These are phyloP conservation scores for Chondrostereum purpureum DNA, from an alignment of 1,284 basidiomycete genomes.

Conservation along the genomic window DNA sequence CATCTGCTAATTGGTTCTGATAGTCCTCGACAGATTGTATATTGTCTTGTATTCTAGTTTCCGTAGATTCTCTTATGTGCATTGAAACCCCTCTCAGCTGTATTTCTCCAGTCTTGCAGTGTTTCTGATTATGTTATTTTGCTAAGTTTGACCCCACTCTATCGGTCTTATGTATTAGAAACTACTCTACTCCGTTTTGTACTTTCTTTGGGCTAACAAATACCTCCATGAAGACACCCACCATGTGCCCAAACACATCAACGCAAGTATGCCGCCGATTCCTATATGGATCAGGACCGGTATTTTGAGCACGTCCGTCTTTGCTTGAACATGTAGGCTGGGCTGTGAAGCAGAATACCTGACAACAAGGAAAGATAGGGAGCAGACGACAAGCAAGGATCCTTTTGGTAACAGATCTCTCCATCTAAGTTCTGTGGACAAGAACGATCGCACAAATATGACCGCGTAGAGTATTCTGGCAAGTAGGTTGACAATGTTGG, in stretches of 20 bases:
- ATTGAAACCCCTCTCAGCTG: not conserved
- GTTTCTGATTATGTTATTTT: too few species aligned
- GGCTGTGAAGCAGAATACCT: constrained; percentile 16
- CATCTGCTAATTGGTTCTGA: too few species aligned
- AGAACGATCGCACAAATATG: constrained; percentile 31
- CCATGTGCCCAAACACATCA: constrained; percentile 38
- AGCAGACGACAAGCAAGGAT: constrained; percentile 23
- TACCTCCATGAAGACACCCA: constrained; percentile 32
- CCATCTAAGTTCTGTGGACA: constrained; percentile 23
- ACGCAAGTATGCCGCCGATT: constrained; percentile 32
- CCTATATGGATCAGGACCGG: constrained; percentile 33
- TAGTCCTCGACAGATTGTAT: not conserved
- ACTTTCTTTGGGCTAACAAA: constrained; percentile 11
- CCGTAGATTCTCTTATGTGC: not conserved
- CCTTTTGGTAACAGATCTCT: constrained; percentile 25
- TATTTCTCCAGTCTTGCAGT: too few species aligned
- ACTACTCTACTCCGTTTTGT: constrained; percentile 15
- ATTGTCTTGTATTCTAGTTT: not conserved
- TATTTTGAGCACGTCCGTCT: constrained; percentile 23
- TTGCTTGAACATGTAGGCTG: constrained; percentile 20
- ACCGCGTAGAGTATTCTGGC: constrained; percentile 51
- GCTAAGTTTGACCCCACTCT: not conserved
- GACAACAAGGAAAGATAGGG: constrained; percentile 25
- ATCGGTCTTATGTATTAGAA: not conserved
- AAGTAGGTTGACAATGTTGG: constrained; percentile 62